Evolutionary conservation across 306 rosid species (phyloP).

Genomic region (Pyrus bretschneideri): DNA sequence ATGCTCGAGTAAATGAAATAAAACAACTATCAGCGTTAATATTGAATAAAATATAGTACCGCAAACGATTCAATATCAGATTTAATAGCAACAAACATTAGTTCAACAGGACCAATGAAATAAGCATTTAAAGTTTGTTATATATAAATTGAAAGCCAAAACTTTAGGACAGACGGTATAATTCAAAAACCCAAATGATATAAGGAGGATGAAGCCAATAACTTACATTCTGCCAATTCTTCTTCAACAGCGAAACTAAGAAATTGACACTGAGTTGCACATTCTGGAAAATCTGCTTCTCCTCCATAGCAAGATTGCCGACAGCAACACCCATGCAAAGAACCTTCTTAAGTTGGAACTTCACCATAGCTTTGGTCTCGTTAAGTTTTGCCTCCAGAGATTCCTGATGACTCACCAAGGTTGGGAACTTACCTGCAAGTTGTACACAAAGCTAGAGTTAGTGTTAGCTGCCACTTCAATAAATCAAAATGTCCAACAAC

Average conservation of each 20-base stretch:
- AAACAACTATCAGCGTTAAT: background rate
- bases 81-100: background rate
- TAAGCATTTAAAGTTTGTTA: background rate
- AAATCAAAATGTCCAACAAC: background rate
- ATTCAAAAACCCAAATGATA: background rate
- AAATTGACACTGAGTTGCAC: conserved; percentile 70
- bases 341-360: conserved; percentile 74
- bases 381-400: conserved; percentile 62
- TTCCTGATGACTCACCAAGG: conserved; percentile 66
- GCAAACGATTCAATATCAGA: background rate
- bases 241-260: conserved; percentile 65
- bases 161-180: background rate
- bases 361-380: conserved; percentile 69
- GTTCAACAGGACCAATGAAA: background rate
- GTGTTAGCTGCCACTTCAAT: background rate
- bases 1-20: background rate
- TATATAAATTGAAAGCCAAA: background rate
- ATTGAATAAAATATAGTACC: too few relatives aligned
- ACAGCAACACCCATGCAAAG: conserved; percentile 84
- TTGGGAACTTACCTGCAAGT: conserved; percentile 60
- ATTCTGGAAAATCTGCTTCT: conserved; percentile 69
- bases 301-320: conserved; percentile 69
- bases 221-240: conserved; percentile 82
- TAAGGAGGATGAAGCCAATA: background rate
- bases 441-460: background rate